Percentiles rank a stretch among this genome's conserved stretches.
phyloP scores from a whole-genome alignment of 441 rosid genomes.

The Rhodomyrtus psidioides region DNA sequence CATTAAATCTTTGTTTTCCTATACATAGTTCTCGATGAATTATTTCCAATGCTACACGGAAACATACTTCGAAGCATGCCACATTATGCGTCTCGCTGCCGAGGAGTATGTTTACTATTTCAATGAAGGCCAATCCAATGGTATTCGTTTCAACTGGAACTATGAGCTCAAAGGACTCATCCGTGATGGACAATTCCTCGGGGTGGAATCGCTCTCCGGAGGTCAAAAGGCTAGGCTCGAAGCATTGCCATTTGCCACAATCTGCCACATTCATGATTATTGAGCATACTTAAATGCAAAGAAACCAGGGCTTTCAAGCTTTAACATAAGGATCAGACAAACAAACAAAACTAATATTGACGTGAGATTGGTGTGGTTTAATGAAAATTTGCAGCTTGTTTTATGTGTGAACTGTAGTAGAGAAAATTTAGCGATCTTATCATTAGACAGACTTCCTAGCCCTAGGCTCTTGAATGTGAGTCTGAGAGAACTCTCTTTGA shows the following conservation, averaged over 20 bases:
- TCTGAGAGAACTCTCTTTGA: background rate
- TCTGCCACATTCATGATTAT: background rate
- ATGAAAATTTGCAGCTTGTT: background rate
- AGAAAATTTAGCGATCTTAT: background rate
- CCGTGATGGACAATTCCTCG: background rate
- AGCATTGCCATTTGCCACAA: background rate
- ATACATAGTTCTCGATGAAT: background rate
- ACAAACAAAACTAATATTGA: background rate
- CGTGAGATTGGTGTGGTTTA: background rate
- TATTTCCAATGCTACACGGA: background rate
- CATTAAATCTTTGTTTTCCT: background rate
- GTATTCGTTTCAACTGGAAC: background rate
- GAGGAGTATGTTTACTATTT: background rate
- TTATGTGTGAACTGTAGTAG: background rate
- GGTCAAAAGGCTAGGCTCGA: background rate
- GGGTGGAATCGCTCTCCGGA: accelerated
- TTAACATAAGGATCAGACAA: background rate
- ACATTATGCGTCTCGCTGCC: accelerated
- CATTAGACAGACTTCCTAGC: background rate
- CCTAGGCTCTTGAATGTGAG: background rate
- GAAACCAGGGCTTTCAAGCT: background rate
- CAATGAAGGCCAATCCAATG: accelerated
- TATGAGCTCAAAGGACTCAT: background rate
- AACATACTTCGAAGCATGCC: background rate
- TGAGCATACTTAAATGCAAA: background rate